These are phyloP conservation scores for Hippophae gyantsensis DNA, from an alignment of 306 rosid genomes.

Conservation along the genomic window DNA sequence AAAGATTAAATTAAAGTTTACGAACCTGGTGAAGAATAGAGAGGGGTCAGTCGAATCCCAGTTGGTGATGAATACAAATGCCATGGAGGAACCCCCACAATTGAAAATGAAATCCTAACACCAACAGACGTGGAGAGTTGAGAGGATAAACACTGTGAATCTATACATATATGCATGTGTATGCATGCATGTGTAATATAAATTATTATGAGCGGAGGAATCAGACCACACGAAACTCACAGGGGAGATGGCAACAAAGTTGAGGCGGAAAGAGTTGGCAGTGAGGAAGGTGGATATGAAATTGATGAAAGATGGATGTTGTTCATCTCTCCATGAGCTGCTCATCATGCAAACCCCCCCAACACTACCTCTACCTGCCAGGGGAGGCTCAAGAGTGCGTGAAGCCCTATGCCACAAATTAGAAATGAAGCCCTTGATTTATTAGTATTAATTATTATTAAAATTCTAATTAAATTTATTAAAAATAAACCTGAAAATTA, in stretches of 20 bases:
- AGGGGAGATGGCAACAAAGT: conserved; percentile 56
- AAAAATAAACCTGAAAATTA: no score
- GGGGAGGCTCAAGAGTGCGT: no score
- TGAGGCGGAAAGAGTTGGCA: conserved; percentile 63
- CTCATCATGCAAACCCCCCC: conserved; percentile 85
- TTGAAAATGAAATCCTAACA: conserved; percentile 87
- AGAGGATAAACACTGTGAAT: conserved; percentile 1
- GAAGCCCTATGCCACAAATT: no score
- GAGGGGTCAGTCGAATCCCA: conserved; percentile 43
- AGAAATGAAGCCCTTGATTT: no score
- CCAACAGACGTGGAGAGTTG: conserved; percentile 5
- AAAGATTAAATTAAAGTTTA: conserved; percentile 4
- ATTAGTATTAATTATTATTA: no score
- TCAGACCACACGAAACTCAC: conserved; percentile 24
- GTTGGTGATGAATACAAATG: conserved; percentile 63
- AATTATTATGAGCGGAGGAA: background rate
- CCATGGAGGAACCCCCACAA: conserved; percentile 81
- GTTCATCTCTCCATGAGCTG: conserved; percentile 64
- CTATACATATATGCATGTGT: no score
- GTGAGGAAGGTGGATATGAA: conserved; percentile 66
- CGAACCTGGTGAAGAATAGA: conserved; percentile 51
- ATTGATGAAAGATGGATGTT: conserved; percentile 54
- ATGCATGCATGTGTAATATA: background rate
- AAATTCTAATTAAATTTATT: no score
- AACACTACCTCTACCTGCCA: conserved; percentile 4